Evolutionary conservation across 129 eudicot genomes (phyloP).

Genomic region (Centaurea solstitialis): DNA sequence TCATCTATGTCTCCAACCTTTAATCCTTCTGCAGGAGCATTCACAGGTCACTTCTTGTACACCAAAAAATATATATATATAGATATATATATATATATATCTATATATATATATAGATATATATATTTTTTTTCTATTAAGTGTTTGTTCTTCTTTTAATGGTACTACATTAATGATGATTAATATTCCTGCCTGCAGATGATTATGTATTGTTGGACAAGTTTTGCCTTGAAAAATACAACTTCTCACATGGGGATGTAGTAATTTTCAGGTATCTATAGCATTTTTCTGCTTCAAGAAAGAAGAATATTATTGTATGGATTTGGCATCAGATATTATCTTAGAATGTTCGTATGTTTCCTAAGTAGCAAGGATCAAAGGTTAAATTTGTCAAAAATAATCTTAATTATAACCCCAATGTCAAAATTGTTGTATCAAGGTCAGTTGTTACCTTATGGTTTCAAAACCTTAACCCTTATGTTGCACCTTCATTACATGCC

Average conservation of each 20-base stretch:
- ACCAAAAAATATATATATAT: neutral
- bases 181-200: conserved; percentile 49
- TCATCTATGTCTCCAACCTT: conserved; percentile 88
- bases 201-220: conserved; percentile 89
- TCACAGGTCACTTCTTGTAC: conserved; percentile 30
- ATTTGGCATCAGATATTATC: neutral
- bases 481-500: too few relatives aligned
- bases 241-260: conserved; percentile 78
- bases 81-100: too few relatives aligned
- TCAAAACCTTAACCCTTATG: too few relatives aligned
- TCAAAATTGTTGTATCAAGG: too few relatives aligned
- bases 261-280: conserved; percentile 69
- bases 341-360: neutral
- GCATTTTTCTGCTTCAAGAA: conserved; percentile 1
- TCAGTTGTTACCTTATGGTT: too few relatives aligned
- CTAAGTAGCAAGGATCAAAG: neutral
- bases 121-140: too few relatives aligned
- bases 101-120: too few relatives aligned
- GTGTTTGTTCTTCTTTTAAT: too few relatives aligned
- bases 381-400: too few relatives aligned
- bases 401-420: too few relatives aligned
- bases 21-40: conserved; percentile 57
- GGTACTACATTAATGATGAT: neutral
- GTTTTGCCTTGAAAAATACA: conserved; percentile 72
- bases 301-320: neutral